Base-by-base conservation (phyloP, 2,329 filamentous ascomycete species). In the Fusarium sp. region DNA sequence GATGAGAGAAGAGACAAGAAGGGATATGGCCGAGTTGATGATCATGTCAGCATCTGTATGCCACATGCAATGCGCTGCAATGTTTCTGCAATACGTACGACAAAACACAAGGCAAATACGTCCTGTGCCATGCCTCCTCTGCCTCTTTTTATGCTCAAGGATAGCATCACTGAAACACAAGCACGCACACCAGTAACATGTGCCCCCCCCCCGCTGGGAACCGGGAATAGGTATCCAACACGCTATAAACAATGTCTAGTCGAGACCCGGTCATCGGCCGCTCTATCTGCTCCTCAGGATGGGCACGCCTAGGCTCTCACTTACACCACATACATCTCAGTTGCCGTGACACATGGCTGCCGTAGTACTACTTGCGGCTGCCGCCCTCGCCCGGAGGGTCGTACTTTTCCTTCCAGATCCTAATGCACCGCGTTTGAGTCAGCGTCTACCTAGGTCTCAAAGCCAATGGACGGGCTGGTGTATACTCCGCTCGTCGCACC, bases 331-430 rank as follows among this genome's bases (percentile, higher is more conserved):
- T 60, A 31, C 47, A 59, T 53, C 26, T 60, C 43, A 25, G 42
- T 44, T 46, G 52, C 50, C 32, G 50, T 66, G 47, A 44, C 53
- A 63, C 58, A 40, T 38, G 35, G 56, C 44, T 42, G 39, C 28
- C n/a, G 58, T 53, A 61, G 48, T 55, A 62, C 67, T 72, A 70
- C 68, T 73, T 82, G 79, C 73, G 83, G 79, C 75, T 78, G 47
- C 70, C 70, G 25, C 70, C 69, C 53, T 75, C 73, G 29, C 74
- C 71, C 19, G 75, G 78, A 31, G 84, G 81, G 70, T 85, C 85
- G 79, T 98, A 97, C 79, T 98, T 98, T 63, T 96, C 93, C 77
- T 98, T 98, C 92, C 94, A 97, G 74, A 98, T 97, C 93, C 92
- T 96, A 74, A 49, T 56, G 45, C 53, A 53, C 38, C 40, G 55